Percentiles rank a stretch among this genome's conserved stretches.
Evolutionary conservation across 768 basidiomycete species (phyloP).

Genomic region (Trametes cubensis): DNA sequence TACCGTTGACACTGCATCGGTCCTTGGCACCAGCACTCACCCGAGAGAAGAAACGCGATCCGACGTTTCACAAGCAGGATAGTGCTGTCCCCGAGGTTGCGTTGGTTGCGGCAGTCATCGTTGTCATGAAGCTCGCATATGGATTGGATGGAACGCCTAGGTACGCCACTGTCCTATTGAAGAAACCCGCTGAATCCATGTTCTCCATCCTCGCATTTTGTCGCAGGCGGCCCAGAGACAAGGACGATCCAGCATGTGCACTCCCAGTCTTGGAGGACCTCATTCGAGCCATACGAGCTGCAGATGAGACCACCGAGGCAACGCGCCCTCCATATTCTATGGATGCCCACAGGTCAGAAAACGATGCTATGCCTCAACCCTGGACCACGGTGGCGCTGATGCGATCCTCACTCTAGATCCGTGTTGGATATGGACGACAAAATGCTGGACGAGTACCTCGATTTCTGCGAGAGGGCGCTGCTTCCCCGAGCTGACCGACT

Average conservation of each 20-base stretch:
- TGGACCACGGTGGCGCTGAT: not conserved
- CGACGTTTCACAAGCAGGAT: constrained; percentile 56
- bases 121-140: constrained; percentile 83
- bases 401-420: constrained; percentile 42
- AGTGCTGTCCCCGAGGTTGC: constrained; percentile 70
- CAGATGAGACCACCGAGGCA: constrained; percentile 39
- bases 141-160: constrained; percentile 73
- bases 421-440: constrained; percentile 53
- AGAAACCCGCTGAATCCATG: not conserved
- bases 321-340: constrained; percentile 46
- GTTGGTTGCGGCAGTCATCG: constrained; percentile 58
- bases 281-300: constrained; percentile 43
- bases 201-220: not conserved
- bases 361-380: not conserved
- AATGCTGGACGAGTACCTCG: constrained; percentile 64
- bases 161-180: constrained; percentile 37
- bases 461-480: constrained; percentile 63
- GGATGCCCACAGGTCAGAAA: constrained; percentile 48
- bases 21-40: constrained; percentile 49
- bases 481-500: constrained; percentile 26
- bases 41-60: constrained; percentile 42
- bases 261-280: constrained; percentile 57
- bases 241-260: constrained; percentile 60
- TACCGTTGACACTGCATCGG: constrained; percentile 63
- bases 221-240: constrained; percentile 46